These are phyloP conservation scores for Scenedesmus sp. DNA, from an alignment of 163 green algal genomes.

Conservation along the genomic window DNA sequence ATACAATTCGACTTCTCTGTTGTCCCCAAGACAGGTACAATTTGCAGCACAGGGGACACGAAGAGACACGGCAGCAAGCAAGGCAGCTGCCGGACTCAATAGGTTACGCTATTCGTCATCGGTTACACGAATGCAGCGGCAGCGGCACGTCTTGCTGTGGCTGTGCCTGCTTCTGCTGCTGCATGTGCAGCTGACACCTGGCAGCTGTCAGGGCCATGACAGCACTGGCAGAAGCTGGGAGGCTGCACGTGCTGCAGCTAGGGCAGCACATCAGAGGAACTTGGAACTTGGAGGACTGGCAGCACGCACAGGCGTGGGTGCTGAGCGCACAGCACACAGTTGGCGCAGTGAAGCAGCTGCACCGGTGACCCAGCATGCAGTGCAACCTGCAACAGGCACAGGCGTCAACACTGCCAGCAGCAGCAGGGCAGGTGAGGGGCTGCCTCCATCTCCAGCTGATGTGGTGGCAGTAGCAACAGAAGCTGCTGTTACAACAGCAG, in stretches of 20 bases:
- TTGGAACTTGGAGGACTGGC: slow-evolving; percentile 1
- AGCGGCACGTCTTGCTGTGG: not conserved
- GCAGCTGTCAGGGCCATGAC: not conserved
- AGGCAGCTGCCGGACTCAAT: not conserved
- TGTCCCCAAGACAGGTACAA: not conserved
- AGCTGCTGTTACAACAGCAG: not conserved
- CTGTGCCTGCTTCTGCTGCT: slow-evolving; percentile 12
- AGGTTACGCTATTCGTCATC: not conserved
- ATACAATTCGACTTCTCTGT: not conserved
- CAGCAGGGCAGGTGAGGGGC: not conserved
- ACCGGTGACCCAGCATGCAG: not conserved
- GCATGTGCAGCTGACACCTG: not conserved
- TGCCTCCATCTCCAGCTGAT: not conserved
- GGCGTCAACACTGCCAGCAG: not conserved
- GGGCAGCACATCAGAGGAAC: slow-evolving; percentile 9
- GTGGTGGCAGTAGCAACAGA: not conserved
- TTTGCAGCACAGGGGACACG: not conserved
- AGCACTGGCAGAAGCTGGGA: slow-evolving; percentile 21
- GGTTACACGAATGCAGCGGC: not conserved
- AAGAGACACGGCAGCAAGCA: not conserved
- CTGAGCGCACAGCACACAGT: not conserved
- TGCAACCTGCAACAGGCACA: not conserved
- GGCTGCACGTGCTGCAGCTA: slow-evolving; percentile 25
- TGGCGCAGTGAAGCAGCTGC: not conserved
- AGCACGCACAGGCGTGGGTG: not conserved